These are phyloP conservation scores for Colletotrichum liaoningense DNA, from an alignment of 2,329 filamentous ascomycete genomes.

Conservation along the genomic window DNA sequence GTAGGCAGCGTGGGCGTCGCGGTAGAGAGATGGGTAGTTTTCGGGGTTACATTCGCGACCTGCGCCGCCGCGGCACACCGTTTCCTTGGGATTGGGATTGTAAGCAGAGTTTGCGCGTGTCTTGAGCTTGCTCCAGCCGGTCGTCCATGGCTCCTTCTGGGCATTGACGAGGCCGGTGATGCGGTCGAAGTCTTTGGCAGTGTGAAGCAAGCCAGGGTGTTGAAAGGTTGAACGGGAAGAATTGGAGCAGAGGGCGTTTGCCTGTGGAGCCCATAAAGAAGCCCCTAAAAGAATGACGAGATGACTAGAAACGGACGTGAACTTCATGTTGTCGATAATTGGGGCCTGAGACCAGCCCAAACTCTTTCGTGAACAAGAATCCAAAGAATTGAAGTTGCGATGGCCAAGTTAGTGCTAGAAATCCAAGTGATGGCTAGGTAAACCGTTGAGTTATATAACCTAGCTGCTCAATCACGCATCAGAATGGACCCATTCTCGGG, in stretches of 20 bases:
- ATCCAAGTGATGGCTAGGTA: no score
- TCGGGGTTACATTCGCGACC: conserved; percentile 30
- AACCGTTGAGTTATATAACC: not conserved
- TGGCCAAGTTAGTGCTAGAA: not conserved
- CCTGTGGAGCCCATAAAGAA: not conserved
- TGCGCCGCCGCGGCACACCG: conserved; percentile 46
- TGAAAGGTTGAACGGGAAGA: not conserved
- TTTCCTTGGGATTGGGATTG: conserved; percentile 41
- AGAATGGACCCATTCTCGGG: not conserved
- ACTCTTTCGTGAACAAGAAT: not conserved
- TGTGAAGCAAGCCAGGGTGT: conserved; percentile 45
- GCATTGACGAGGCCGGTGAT: conserved; percentile 50
- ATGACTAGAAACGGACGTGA: not conserved
- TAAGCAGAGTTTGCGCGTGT: conserved; percentile 45
- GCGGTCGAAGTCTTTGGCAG: conserved; percentile 49
- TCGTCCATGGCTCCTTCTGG: conserved; percentile 44
- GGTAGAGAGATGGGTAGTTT: conserved; percentile 51
- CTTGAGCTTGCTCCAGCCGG: conserved; percentile 47
- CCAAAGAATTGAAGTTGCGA: not conserved
- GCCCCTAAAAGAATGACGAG: not conserved
- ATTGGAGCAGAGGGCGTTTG: not conserved
- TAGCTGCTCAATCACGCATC: not conserved
- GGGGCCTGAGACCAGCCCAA: not conserved
- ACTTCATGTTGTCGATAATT: not conserved
- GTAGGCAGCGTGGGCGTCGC: conserved; percentile 55